Percentiles rank a stretch among this genome's conserved stretches.
Conservation (phyloP, 2,329 filamentous ascomycete genomes). For the Parastagonospora nodorum region DNA sequence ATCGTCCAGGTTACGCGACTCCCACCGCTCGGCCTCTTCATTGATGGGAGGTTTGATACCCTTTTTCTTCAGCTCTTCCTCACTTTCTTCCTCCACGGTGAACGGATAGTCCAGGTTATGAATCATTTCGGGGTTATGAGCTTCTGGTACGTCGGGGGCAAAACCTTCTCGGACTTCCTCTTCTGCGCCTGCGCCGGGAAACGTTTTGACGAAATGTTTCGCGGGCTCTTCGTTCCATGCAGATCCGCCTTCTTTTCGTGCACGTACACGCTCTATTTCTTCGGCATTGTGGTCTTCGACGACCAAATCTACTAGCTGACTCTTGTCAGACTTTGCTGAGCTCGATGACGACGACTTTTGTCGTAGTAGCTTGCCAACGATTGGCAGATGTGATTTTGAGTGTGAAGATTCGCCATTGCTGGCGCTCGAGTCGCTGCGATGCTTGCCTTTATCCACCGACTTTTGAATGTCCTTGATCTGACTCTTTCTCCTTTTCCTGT, state of each 20-base stretch:
- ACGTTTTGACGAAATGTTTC: constrained; percentile 61
- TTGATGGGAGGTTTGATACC: constrained; percentile 45
- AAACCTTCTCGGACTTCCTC: constrained; percentile 62
- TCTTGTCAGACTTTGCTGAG: constrained; percentile 60
- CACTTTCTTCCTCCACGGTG: constrained; percentile 43
- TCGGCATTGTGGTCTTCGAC: constrained; percentile 69
- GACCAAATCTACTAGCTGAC: constrained; percentile 69
- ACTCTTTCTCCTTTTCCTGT: constrained; percentile 54
- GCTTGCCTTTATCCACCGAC: constrained; percentile 50
- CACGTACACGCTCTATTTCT: constrained; percentile 64
- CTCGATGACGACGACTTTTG: constrained; percentile 54
- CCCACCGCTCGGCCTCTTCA: constrained; percentile 53
- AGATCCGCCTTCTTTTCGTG: constrained; percentile 65
- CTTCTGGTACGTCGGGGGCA: constrained; percentile 54
- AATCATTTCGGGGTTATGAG: constrained; percentile 48
- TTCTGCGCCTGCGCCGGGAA: constrained; percentile 51
- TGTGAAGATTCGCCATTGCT: constrained; percentile 41
- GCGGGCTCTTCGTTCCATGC: constrained; percentile 63
- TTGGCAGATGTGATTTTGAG: constrained; percentile 39
- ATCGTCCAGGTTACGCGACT: constrained; percentile 40
- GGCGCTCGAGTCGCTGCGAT: constrained; percentile 46
- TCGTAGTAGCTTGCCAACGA: constrained; percentile 48
- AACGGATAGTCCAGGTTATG: constrained; percentile 55
- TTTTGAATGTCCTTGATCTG: constrained; percentile 53
- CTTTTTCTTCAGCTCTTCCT: constrained; percentile 41